These are phyloP conservation scores for Tuber calosporum DNA, from an alignment of 495 filamentous ascomycete genomes.

Conservation along the genomic window DNA sequence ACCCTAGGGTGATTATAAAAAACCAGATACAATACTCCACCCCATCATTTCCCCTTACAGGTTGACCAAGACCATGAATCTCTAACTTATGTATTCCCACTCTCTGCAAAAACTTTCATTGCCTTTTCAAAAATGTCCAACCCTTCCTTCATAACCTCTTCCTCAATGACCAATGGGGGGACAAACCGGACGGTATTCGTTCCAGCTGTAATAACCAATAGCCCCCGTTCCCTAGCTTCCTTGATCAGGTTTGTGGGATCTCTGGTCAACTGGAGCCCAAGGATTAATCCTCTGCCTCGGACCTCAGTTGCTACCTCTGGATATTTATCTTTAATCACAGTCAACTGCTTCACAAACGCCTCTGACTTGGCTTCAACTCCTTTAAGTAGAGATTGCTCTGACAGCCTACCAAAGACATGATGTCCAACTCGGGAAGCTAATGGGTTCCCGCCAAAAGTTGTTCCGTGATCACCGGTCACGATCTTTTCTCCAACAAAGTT, in stretches of 20 bases:
- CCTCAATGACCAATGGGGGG: slow-evolving; percentile 68
- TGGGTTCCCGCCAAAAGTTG: slow-evolving; percentile 94
- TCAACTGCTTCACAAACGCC: slow-evolving; percentile 59
- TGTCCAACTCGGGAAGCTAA: slow-evolving; percentile 76
- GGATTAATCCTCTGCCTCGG: slow-evolving; percentile 72
- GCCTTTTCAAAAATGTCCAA: slow-evolving; percentile 70
- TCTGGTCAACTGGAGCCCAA: slow-evolving; percentile 71
- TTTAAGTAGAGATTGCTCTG: slow-evolving; percentile 57
- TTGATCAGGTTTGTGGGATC: slow-evolving; percentile 66
- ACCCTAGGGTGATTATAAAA: background rate
- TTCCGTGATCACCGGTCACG: slow-evolving; percentile 88
- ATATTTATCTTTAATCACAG: slow-evolving; percentile 56
- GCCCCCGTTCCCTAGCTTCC: slow-evolving; percentile 76
- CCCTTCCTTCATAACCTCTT: slow-evolving; percentile 67
- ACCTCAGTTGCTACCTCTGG: slow-evolving; percentile 69
- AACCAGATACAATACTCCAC: background rate
- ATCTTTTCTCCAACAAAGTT: slow-evolving; percentile 72
- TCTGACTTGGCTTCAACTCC: slow-evolving; percentile 58
- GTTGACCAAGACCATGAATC: background rate
- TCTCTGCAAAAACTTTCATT: slow-evolving; percentile 47
- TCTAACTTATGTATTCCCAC: background rate
- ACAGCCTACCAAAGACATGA: slow-evolving; percentile 68
- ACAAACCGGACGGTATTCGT: slow-evolving; percentile 83
- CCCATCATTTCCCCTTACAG: background rate
- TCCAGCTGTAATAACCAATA: slow-evolving; percentile 86